Percentiles rank a stretch among this genome's conserved stretches.
Conservation (phyloP, 768 basidiomycete genomes). For the Pleurotus ostreatus region DNA sequence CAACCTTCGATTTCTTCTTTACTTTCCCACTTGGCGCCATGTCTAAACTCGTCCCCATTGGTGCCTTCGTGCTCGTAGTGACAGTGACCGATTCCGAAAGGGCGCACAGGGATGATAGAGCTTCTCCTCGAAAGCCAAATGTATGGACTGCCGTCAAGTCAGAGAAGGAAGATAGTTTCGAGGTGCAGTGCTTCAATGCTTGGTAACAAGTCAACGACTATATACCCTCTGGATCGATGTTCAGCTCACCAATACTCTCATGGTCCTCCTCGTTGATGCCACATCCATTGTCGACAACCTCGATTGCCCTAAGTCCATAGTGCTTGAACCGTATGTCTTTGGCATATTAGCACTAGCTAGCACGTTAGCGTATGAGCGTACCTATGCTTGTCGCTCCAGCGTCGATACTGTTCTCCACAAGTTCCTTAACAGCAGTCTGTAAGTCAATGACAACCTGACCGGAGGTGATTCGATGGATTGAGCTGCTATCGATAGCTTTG, state of each 20-base stretch:
- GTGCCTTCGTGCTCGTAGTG: conserved; percentile 72
- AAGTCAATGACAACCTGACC: conserved; percentile 95
- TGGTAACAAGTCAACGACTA: neutral
- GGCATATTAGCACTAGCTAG: neutral
- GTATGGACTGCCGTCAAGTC: conserved; percentile 73
- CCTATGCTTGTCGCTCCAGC: conserved; percentile 87
- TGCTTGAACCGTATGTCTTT: conserved; percentile 89
- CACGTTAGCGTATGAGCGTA: conserved; percentile 25
- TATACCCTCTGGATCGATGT: neutral
- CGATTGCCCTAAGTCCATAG: conserved; percentile 75
- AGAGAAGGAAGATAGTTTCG: conserved; percentile 75
- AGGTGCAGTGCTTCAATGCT: conserved; percentile 93
- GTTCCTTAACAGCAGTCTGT: conserved; percentile 92
- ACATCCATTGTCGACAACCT: conserved; percentile 89
- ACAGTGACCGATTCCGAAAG: conserved; percentile 67
- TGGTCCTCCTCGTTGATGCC: conserved; percentile 81
- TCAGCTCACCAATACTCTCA: conserved; percentile 64
- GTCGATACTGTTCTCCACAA: conserved; percentile 94
- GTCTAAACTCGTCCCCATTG: conserved; percentile 77
- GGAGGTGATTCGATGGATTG: conserved; percentile 86
- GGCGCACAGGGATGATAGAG: conserved; percentile 89
- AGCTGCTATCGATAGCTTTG: conserved; percentile 66
- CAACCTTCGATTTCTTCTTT: conserved; percentile 55
- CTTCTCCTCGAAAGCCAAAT: conserved; percentile 96
- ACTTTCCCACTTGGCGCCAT: conserved; percentile 66